phyloP scores from a whole-genome alignment of 2,329 filamentous ascomycete genomes.

The Periconia sp. region DNA sequence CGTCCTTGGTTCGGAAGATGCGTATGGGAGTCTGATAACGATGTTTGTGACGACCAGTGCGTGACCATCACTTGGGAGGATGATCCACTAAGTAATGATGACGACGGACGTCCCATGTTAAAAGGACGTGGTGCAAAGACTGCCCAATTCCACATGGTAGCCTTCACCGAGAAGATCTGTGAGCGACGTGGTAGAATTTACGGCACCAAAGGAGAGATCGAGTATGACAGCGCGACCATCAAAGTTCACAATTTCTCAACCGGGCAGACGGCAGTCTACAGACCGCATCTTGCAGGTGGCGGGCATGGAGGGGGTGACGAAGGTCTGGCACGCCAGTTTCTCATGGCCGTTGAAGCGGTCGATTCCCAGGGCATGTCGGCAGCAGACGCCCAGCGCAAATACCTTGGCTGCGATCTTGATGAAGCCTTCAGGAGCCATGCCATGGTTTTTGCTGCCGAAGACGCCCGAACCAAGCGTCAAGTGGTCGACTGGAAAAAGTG shows the following conservation, averaged over 20 bases:
- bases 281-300: constrained; percentile 65
- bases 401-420: constrained; percentile 82
- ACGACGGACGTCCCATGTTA: constrained; percentile 18
- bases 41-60: constrained; percentile 90
- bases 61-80: constrained; percentile 91
- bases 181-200: constrained; percentile 85
- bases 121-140: constrained; percentile 72
- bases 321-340: constrained; percentile 81
- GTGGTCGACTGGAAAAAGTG: constrained; percentile 78
- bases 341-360: constrained; percentile 80
- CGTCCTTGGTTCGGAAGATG: constrained; percentile 87
- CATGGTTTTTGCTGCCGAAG: constrained; percentile 92
- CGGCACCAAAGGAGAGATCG: constrained; percentile 83
- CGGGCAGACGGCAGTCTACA: constrained; percentile 60
- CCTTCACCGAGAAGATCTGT: constrained; percentile 85
- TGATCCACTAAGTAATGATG: constrained; percentile 52
- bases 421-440: constrained; percentile 90
- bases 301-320: constrained; percentile 81
- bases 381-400: constrained; percentile 72
- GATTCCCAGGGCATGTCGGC: constrained; percentile 72
- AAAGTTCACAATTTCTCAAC: constrained; percentile 74
- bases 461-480: constrained; percentile 72
- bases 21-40: constrained; percentile 91
- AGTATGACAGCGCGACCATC: constrained; percentile 81
- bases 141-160: constrained; percentile 92